These are phyloP conservation scores for Trypanosoma congolense DNA, from an alignment of 208 protist genomes.

Conservation along the genomic window DNA sequence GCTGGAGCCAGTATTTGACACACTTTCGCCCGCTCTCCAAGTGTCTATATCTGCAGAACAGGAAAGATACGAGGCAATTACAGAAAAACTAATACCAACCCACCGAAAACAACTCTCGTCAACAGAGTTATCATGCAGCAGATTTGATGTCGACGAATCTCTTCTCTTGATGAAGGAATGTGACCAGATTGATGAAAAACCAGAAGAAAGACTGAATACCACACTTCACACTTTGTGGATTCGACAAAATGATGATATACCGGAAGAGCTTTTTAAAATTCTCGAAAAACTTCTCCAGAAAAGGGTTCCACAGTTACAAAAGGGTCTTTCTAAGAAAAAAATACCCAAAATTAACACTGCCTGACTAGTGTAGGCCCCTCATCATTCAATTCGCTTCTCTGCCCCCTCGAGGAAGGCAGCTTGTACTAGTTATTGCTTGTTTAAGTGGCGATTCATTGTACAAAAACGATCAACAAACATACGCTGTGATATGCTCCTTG, in stretches of 20 bases:
- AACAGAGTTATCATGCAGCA: neutral
- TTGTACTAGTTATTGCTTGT: too few species aligned
- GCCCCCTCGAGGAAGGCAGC: too few species aligned
- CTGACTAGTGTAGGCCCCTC: too few species aligned
- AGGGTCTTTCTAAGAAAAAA: conserved; percentile 33
- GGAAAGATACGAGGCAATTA: neutral
- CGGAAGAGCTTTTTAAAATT: conserved; percentile 34
- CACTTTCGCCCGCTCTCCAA: conserved; percentile 14
- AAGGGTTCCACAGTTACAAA: conserved; percentile 45
- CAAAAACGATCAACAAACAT: too few species aligned
- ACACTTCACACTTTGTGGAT: conserved; percentile 56
- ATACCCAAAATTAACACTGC: too few species aligned
- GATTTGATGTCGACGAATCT: neutral
- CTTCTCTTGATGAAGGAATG: neutral
- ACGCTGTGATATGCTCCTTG: too few species aligned
- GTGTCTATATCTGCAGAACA: conserved; percentile 1
- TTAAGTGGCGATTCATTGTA: too few species aligned
- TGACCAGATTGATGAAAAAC: conserved; percentile 5
- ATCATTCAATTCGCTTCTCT: too few species aligned
- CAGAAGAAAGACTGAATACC: conserved; percentile 25
- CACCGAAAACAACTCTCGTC: neutral
- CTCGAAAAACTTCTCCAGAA: conserved; percentile 38
- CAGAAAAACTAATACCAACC: neutral
- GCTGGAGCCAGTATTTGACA: conserved; percentile 26
- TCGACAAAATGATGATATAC: conserved; percentile 38